Evolutionary conservation across 345 rosid genomes (phyloP).

Genomic region (Cardamine chenopodiifolia): DNA sequence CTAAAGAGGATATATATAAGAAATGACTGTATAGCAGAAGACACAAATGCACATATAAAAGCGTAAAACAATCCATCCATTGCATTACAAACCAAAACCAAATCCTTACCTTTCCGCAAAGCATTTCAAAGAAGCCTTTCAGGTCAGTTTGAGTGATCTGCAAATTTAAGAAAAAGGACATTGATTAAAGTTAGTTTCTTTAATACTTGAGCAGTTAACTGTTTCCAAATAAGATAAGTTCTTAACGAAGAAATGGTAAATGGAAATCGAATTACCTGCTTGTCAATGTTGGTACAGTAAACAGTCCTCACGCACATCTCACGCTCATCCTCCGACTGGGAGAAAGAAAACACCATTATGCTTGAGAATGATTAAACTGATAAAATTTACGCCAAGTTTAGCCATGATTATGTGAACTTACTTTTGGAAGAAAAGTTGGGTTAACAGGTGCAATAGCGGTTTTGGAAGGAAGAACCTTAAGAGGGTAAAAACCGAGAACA

Average conservation of each 20-base stretch:
- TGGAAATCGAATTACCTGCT: slow-evolving; percentile 55
- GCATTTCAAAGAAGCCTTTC: slow-evolving; percentile 76
- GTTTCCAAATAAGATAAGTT: not conserved
- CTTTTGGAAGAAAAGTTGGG: slow-evolving; percentile 96
- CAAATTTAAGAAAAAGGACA: slow-evolving; percentile 31
- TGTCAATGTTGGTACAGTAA: slow-evolving; percentile 96
- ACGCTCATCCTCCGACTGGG: slow-evolving; percentile 93
- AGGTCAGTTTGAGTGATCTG: slow-evolving; percentile 87
- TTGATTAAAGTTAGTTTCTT: not conserved
- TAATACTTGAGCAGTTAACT: not conserved
- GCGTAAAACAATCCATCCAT: not conserved
- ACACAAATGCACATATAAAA: not conserved
- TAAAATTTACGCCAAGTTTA: not conserved
- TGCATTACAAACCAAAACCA: slow-evolving; percentile 14
- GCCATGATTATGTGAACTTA: slow-evolving; percentile 43
- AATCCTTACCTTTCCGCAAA: slow-evolving; percentile 84
- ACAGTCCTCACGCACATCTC: slow-evolving; percentile 99
- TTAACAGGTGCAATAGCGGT: slow-evolving; percentile 99
- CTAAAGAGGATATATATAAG: slow-evolving; percentile 39
- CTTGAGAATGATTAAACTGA: not conserved
- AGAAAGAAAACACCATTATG: slow-evolving; percentile 14
- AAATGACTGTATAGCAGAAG: slow-evolving; percentile 1
- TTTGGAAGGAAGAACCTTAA: slow-evolving; percentile 94
- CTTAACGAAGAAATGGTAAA: slow-evolving; percentile 4
- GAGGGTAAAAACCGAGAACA: slow-evolving; percentile 89